Evolutionary conservation across 352 stramenopile species (phyloP).

Genomic region (Aphanomyces stellatus): DNA sequence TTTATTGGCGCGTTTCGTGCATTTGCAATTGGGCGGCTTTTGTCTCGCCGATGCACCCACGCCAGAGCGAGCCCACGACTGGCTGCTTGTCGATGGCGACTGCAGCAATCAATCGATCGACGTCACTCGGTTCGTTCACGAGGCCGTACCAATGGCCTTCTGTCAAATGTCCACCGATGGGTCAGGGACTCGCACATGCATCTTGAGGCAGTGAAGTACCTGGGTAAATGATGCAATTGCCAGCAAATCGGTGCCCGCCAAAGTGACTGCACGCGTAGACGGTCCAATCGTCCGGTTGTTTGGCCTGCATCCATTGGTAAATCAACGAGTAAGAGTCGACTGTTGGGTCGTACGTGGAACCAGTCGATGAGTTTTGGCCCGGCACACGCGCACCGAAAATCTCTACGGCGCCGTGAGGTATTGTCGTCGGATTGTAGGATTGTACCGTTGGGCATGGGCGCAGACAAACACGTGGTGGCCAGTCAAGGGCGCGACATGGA

Average conservation of each 20-base stretch:
- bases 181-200: too few relatives aligned
- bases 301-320: slow-evolving; percentile 28
- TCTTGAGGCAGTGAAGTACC: slow-evolving; percentile 8
- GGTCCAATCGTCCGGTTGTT: background rate
- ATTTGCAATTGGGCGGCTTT: slow-evolving; percentile 41
- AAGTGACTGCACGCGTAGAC: slow-evolving; percentile 63
- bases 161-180: background rate
- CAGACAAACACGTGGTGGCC: slow-evolving; percentile 62
- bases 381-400: slow-evolving; percentile 64
- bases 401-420: slow-evolving; percentile 24
- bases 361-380: slow-evolving; percentile 58
- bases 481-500: too few relatives aligned
- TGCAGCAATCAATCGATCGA: slow-evolving; percentile 32
- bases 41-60: slow-evolving; percentile 46
- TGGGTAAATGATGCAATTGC: slow-evolving; percentile 63
- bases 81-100: slow-evolving; percentile 36
- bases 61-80: slow-evolving; percentile 44
- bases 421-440: slow-evolving; percentile 14
- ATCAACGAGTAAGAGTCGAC: background rate
- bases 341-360: slow-evolving; percentile 32
- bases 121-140: slow-evolving; percentile 47
- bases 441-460: slow-evolving; percentile 40
- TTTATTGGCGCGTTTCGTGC: background rate
- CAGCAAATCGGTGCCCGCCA: slow-evolving; percentile 62
- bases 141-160: slow-evolving; percentile 65